These are phyloP conservation scores for Metarhizium anisopliae DNA, from an alignment of 2,329 filamentous ascomycete genomes.

Conservation along the genomic window DNA sequence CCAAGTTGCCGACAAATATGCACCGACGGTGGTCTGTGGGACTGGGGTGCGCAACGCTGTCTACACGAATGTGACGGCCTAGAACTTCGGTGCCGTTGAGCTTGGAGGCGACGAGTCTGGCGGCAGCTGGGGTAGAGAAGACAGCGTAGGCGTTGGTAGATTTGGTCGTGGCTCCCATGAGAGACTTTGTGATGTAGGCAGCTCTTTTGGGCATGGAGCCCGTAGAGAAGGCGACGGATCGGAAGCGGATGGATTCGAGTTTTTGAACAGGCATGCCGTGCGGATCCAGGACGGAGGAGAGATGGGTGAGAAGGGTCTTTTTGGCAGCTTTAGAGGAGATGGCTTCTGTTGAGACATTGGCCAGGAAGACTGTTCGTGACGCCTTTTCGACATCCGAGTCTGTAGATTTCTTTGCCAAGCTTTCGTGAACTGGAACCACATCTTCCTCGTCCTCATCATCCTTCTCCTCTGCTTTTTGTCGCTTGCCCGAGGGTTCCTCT, in stretches of 20 bases:
- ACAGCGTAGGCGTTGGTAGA: constrained; percentile 93
- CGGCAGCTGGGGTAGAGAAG: constrained; percentile 67
- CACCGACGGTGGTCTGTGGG: constrained; percentile 79
- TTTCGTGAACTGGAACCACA: constrained; percentile 46
- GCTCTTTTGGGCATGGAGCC: constrained; percentile 79
- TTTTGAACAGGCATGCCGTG: constrained; percentile 52
- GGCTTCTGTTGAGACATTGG: constrained; percentile 77
- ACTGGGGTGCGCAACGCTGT: constrained; percentile 81
- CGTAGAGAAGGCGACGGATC: constrained; percentile 78
- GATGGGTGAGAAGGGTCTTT: constrained; percentile 67
- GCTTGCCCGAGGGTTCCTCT: constrained; percentile 46
- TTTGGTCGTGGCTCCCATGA: constrained; percentile 86
- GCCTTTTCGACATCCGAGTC: constrained; percentile 68
- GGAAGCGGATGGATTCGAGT: constrained; percentile 86
- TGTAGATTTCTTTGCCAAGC: constrained; percentile 43
- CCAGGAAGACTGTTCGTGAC: constrained; percentile 81
- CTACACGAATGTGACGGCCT: constrained; percentile 80
- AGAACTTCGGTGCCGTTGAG: constrained; percentile 82
- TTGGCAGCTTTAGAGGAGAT: constrained; percentile 76
- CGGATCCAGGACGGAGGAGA: constrained; percentile 61
- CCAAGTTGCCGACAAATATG: constrained; percentile 92
- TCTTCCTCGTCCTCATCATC: constrained; percentile 32
- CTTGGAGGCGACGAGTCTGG: constrained; percentile 63
- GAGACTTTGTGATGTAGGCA: constrained; percentile 81
- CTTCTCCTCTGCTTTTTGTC: constrained; percentile 32